A percentile compares a stretch with the other conserved stretches of the same genome.
These are phyloP conservation scores for Isatis lusitanica DNA, from an alignment of 441 rosid species.

Conservation along the genomic window DNA sequence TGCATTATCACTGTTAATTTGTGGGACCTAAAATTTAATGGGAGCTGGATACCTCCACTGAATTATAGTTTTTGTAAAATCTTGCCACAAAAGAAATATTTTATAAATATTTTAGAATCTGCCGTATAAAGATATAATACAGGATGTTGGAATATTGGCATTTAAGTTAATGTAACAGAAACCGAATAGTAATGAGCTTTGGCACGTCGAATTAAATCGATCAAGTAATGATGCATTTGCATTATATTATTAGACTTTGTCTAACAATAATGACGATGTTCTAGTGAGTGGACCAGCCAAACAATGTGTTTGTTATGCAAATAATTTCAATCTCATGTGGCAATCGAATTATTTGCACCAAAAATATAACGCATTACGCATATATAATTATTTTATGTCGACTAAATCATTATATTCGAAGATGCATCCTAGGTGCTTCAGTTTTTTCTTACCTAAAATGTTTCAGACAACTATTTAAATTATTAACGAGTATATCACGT, in stretches of 20 bases:
- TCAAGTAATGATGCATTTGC: slow-evolving; percentile 26
- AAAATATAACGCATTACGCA: slow-evolving; percentile 1
- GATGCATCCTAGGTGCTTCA: slow-evolving; percentile 24
- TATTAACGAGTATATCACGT: not conserved
- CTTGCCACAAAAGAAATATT: not conserved
- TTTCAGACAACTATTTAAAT: not conserved
- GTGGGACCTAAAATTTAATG: not conserved
- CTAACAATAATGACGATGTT: slow-evolving; percentile 32
- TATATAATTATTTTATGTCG: not conserved
- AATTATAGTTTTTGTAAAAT: not conserved
- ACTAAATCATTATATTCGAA: slow-evolving; percentile 5
- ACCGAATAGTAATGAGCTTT: not conserved
- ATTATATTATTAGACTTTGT: slow-evolving; percentile 22
- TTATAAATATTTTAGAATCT: not conserved
- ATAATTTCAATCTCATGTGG: slow-evolving; percentile 29
- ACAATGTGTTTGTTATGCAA: slow-evolving; percentile 27
- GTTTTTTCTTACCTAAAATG: not conserved
- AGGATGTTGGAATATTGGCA: not conserved
- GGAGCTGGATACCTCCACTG: slow-evolving; percentile 20
- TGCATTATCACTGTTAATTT: not conserved
- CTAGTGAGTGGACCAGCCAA: slow-evolving; percentile 31
- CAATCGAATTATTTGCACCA: slow-evolving; percentile 23
- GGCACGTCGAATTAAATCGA: slow-evolving; percentile 14
- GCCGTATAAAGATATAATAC: not conserved
- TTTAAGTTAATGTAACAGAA: slow-evolving; percentile 16